Base-by-base conservation (phyloP, 495 filamentous ascomycete genomes). In the Aspergillus saccharolyticus region DNA sequence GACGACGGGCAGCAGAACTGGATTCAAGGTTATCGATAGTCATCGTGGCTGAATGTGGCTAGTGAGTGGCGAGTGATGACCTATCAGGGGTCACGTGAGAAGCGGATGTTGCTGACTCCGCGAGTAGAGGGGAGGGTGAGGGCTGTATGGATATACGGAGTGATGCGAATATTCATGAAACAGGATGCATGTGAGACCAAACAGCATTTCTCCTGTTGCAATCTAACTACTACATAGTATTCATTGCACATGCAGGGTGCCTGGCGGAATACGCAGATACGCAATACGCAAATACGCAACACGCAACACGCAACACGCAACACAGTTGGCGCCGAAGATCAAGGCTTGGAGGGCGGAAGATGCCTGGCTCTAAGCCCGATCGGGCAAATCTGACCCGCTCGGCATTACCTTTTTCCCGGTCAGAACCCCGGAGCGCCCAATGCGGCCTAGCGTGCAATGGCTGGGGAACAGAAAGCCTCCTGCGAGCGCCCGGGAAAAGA, bases 1-100 rank as follows among this genome's bases (percentile, higher is more conserved):
- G 46, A 20, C 9, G 9, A 15, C 21, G 18, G 19, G 22, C 5
- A 50, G 18, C 52, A 42, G 47, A 56, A 55, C 42, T 28, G 30
- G 39, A n/a, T n/a, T n/a, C n/a, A n/a, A n/a, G 61, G 63, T 63
- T 68, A 69, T 69, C 66, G 66, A 69, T 69, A 69, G 62, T 52
- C 42, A 18, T 24, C 12, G 47, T 50, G 47, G 47, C 47, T 33
- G 24, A 30, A 16, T 46, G 44, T 46, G 44, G 44, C 44, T 18
- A 16, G 2, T 19, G 44, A 45, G 60, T 60, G 62, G 61, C 61
- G 59, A 17, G 9, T 33, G 9, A 16, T 60, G 21, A 63, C 42
- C 52, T 57, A 62, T 2, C 44, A 20, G 9, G 5, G n/a, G n/a
- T n/a, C n/a, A n/a, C n/a, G n/a, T n/a, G n/a, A n/a, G n/a, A n/a